Percentiles rank a stretch among this genome's conserved stretches.
phyloP scores from a whole-genome alignment of 1,139 yeast species.

The Dujonia santamariae region DNA sequence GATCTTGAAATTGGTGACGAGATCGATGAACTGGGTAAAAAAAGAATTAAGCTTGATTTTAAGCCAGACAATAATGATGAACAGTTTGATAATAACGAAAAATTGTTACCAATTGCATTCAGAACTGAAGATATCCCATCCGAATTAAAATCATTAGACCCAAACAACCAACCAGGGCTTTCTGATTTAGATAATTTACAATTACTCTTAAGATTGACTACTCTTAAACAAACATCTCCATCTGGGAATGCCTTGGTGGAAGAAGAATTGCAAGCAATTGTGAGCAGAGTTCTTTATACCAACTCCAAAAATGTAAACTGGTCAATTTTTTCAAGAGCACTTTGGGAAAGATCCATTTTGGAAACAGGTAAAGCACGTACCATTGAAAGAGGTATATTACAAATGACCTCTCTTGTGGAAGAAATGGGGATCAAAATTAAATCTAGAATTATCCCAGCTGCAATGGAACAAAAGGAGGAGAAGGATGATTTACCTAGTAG shows the following conservation, averaged over 20 bases:
- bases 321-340: slow-evolving; percentile 75
- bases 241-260: slow-evolving; percentile 66
- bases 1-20: slow-evolving; percentile 36
- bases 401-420: slow-evolving; percentile 88
- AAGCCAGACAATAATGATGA: slow-evolving; percentile 13
- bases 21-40: slow-evolving; percentile 24
- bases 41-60: slow-evolving; percentile 42
- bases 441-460: slow-evolving; percentile 57
- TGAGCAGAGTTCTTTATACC: slow-evolving; percentile 64
- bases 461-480: slow-evolving; percentile 25
- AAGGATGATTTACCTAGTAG: slow-evolving; percentile 33
- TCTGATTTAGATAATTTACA: slow-evolving; percentile 71
- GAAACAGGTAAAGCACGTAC: slow-evolving; percentile 83
- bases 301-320: slow-evolving; percentile 57
- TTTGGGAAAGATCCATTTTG: slow-evolving; percentile 86
- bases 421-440: slow-evolving; percentile 75
- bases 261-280: slow-evolving; percentile 77
- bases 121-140: slow-evolving; percentile 63
- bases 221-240: slow-evolving; percentile 71
- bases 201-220: slow-evolving; percentile 62
- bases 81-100: slow-evolving; percentile 23
- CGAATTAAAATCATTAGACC: slow-evolving; percentile 58
- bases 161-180: slow-evolving; percentile 77
- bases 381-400: slow-evolving; percentile 89
- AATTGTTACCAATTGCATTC: slow-evolving; percentile 58